Evolutionary conservation across 257 asterid species (phyloP).

Genomic region (Leonotis leonurus): DNA sequence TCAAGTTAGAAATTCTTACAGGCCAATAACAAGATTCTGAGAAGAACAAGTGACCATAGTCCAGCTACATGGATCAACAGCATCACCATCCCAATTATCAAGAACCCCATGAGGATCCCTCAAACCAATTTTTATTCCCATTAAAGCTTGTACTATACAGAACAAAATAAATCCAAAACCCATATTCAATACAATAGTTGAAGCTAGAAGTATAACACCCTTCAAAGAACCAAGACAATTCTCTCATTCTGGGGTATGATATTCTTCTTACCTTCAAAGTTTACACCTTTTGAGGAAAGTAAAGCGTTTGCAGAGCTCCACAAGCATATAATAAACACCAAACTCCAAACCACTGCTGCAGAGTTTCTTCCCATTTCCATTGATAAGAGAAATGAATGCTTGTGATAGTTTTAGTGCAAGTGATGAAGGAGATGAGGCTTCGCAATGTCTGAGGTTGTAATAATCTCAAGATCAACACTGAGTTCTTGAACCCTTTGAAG

Average conservation of each 20-base stretch:
- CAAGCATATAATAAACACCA: slow-evolving; percentile 28
- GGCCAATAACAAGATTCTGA: slow-evolving; percentile 79
- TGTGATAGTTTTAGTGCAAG: neutral
- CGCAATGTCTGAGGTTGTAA: slow-evolving; percentile 17
- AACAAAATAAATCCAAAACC: neutral
- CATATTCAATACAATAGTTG: neutral
- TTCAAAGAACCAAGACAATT: neutral
- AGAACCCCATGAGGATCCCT: slow-evolving; percentile 94
- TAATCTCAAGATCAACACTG: slow-evolving; percentile 23
- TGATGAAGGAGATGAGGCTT: slow-evolving; percentile 25
- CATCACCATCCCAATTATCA: slow-evolving; percentile 91
- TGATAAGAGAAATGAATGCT: neutral
- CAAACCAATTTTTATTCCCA: slow-evolving; percentile 63
- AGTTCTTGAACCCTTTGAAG: slow-evolving; percentile 31
- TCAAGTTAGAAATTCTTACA: slow-evolving; percentile 44
- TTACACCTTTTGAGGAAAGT: slow-evolving; percentile 93
- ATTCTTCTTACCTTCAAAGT: slow-evolving; percentile 75
- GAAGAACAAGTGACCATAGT: slow-evolving; percentile 90
- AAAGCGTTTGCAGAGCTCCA: slow-evolving; percentile 43
- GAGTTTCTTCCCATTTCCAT: slow-evolving; percentile 29
- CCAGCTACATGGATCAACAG: slow-evolving; percentile 99
- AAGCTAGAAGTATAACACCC: neutral
- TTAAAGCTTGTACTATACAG: slow-evolving; percentile 83
- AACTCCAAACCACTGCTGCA: slow-evolving; percentile 29
- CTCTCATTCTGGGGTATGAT: neutral